Evolutionary conservation across 306 rosid species (phyloP).

Genomic region (Corylus avellana): DNA sequence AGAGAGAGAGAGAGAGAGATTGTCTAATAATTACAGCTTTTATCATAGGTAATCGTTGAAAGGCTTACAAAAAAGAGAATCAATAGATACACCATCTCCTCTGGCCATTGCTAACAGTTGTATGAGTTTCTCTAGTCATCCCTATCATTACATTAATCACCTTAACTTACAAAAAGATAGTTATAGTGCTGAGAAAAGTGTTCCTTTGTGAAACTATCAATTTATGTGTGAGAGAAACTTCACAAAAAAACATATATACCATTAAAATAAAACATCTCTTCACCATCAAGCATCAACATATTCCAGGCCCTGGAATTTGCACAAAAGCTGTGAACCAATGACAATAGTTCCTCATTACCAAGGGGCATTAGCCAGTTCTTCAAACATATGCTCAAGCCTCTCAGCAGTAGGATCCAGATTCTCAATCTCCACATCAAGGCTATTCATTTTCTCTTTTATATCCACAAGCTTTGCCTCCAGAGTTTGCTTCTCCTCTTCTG

Average conservation of each 20-base stretch:
- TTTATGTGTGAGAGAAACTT: background rate
- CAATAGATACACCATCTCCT: background rate
- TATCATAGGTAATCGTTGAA: background rate
- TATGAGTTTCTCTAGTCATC: background rate
- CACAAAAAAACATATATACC: background rate
- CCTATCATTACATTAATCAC: too few species aligned
- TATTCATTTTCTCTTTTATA: conserved; percentile 12
- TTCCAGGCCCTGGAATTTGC: background rate
- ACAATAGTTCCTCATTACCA: conserved; percentile 38
- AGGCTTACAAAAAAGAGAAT: conserved; percentile 9
- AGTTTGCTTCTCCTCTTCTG: conserved; percentile 24
- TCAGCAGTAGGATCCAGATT: conserved; percentile 14
- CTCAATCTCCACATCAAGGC: conserved; percentile 37
- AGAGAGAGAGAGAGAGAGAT: background rate
- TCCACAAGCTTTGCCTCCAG: conserved; percentile 29
- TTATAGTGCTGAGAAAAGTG: background rate
- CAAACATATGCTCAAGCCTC: conserved; percentile 33
- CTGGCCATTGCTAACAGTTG: background rate
- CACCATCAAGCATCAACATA: background rate
- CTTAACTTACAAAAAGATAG: background rate
- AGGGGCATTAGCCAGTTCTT: conserved; percentile 46
- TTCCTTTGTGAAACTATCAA: background rate
- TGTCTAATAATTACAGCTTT: background rate
- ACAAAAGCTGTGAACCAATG: background rate
- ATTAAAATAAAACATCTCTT: background rate